These are phyloP conservation scores for Dendrobium huoshanense DNA, from an alignment of 106 monocot genomes.

Conservation along the genomic window DNA sequence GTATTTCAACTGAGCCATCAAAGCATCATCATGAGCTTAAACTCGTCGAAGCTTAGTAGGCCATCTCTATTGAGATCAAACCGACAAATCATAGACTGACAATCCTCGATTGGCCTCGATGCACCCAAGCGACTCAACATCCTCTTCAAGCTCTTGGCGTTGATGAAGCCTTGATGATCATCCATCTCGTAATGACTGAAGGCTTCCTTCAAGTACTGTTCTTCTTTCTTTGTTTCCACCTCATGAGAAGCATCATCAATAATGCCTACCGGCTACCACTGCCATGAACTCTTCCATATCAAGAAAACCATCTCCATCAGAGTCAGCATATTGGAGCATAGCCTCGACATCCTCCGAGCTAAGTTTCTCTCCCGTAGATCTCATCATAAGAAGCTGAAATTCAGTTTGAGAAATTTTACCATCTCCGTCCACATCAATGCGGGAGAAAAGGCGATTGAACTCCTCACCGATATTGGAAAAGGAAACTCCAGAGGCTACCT, in stretches of 20 bases:
- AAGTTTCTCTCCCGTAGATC: constrained; percentile 21
- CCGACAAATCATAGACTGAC: constrained; percentile 32
- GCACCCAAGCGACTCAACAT: constrained; percentile 30
- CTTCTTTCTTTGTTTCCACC: not conserved
- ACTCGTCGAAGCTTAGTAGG: constrained; percentile 53
- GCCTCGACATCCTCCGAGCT: constrained; percentile 18
- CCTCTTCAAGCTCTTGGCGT: constrained; percentile 34
- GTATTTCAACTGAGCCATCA: not conserved
- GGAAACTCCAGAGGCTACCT: no score
- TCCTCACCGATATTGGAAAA: not conserved
- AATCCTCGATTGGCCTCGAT: constrained; percentile 29
- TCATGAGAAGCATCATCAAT: not conserved
- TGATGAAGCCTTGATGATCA: constrained; percentile 30
- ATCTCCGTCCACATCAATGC: constrained; percentile 30
- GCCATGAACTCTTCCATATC: constrained; percentile 1
- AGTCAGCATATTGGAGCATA: constrained; percentile 50
- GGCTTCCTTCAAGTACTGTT: constrained; percentile 49
- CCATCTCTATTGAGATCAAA: constrained; percentile 56
- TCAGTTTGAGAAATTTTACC: constrained; percentile 26
- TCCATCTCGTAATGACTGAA: constrained; percentile 55
- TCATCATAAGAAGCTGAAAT: constrained; percentile 16
- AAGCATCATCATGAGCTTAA: constrained; percentile 45
- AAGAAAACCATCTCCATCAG: constrained; percentile 50
- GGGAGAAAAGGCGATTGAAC: constrained; percentile 21
- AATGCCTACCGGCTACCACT: constrained; percentile 25